Percentiles rank a stretch among this genome's conserved stretches.
Conservation (phyloP, 495 filamentous ascomycete genomes). For the Evansstolkia leycettana region DNA sequence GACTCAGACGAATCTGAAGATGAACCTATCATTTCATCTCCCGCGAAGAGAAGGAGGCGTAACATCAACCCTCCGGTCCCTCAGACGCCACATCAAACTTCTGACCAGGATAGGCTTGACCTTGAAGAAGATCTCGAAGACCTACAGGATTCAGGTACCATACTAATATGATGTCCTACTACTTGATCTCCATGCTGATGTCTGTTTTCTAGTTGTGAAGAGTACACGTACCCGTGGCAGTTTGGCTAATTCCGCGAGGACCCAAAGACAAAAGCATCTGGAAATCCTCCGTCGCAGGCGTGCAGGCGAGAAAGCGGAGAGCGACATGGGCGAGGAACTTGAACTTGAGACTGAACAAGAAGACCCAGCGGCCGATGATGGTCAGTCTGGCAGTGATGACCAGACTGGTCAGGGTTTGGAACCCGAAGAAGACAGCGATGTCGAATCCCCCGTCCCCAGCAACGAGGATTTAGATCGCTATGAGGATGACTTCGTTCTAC, state of each 20-base stretch:
- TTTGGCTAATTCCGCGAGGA: constrained; percentile 26
- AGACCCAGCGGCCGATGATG: constrained; percentile 16
- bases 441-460: constrained; percentile 21
- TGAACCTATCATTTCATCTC: constrained; percentile 14
- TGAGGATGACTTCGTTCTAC: constrained; percentile 59
- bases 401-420: background rate
- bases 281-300: constrained; percentile 45
- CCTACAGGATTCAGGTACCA: constrained; percentile 28
- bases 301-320: constrained; percentile 39
- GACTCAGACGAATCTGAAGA: constrained; percentile 20
- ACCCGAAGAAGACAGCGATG: constrained; percentile 18
- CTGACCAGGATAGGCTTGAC: constrained; percentile 7
- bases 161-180: background rate
- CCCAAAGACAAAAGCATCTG: constrained; percentile 31
- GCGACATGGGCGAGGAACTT: constrained; percentile 21
- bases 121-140: constrained; percentile 16
- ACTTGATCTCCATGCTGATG: constrained; percentile 4
- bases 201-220: constrained; percentile 17
- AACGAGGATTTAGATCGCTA: constrained; percentile 42
- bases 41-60: background rate
- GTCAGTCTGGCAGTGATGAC: constrained; percentile 4
- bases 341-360: constrained; percentile 2
- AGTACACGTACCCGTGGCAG: constrained; percentile 29
- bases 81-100: background rate
- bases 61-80: background rate